These are phyloP conservation scores for Cercospora sp. DNA, from an alignment of 2,329 filamentous ascomycete genomes.

Conservation along the genomic window DNA sequence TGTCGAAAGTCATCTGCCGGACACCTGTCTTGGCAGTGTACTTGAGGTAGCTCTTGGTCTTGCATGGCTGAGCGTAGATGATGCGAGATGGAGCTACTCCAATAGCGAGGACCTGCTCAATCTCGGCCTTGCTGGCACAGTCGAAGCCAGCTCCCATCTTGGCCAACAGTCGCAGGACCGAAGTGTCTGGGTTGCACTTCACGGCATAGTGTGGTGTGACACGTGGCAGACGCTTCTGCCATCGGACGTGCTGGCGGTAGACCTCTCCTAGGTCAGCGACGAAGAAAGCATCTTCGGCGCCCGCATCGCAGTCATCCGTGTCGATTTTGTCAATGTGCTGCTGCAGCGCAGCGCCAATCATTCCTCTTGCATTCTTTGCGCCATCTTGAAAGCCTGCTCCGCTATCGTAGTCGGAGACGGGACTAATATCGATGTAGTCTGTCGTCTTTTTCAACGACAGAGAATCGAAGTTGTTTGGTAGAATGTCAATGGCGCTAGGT, in stretches of 20 bases:
- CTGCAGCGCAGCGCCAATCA: constrained; percentile 86
- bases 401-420: constrained; percentile 29
- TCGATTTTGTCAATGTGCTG: constrained; percentile 81
- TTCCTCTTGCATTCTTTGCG: constrained; percentile 63
- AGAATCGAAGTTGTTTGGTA: constrained; percentile 40
- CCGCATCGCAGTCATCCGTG: constrained; percentile 81
- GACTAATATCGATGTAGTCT: constrained; percentile 19
- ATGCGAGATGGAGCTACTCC: constrained; percentile 86
- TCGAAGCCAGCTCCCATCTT: constrained; percentile 93
- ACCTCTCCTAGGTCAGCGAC: constrained; percentile 97
- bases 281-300: constrained; percentile 97
- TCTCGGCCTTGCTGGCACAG: constrained; percentile 96
- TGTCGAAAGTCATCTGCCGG: constrained; percentile 99
- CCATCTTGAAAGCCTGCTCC: constrained; percentile 47
- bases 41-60: constrained; percentile 96
- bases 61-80: constrained; percentile 99
- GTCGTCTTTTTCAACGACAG: constrained; percentile 42
- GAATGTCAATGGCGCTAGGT: constrained; percentile 64
- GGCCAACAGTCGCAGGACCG: constrained; percentile 83
- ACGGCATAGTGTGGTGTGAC: constrained; percentile 98
- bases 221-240: constrained; percentile 90
- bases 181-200: constrained; percentile 96
- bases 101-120: constrained; percentile 82
- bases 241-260: constrained; percentile 96
- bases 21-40: constrained; percentile 82